Percentiles rank a stretch among this genome's conserved stretches.
These are phyloP conservation scores for Pseudocercospora macadamiae DNA, from an alignment of 2,329 filamentous ascomycete species.

Conservation along the genomic window DNA sequence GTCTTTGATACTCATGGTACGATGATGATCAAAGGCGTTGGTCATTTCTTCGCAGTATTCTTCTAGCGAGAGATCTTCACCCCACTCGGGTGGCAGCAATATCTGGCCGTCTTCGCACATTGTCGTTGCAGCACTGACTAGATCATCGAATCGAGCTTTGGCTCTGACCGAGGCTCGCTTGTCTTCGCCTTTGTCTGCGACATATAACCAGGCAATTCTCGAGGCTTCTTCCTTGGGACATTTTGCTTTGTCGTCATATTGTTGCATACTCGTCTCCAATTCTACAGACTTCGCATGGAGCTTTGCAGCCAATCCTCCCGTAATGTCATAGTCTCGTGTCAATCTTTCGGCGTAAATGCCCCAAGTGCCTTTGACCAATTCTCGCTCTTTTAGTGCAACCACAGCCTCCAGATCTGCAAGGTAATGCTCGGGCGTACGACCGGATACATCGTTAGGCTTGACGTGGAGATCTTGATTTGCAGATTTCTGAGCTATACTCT, in stretches of 20 bases:
- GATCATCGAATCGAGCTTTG: not conserved
- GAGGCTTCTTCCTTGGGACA: not conserved
- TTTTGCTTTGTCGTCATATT: not conserved
- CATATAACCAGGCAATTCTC: not conserved
- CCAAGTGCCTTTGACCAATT: not conserved
- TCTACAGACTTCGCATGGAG: not conserved
- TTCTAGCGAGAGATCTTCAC: not conserved
- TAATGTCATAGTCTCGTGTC: not conserved
- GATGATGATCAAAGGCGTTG: not conserved
- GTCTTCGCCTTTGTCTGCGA: not conserved
- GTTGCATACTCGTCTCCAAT: not conserved
- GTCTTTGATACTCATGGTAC: not conserved
- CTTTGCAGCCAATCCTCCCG: not conserved
- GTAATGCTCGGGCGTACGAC: not conserved
- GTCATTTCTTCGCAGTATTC: not conserved
- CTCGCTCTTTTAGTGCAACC: not conserved
- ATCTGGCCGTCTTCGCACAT: not conserved
- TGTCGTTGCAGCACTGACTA: not conserved
- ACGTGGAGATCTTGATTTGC: not conserved
- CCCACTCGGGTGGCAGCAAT: not conserved
- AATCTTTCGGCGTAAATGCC: not conserved
- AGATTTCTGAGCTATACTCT: not conserved
- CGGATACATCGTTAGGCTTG: not conserved
- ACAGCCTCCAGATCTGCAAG: not conserved
- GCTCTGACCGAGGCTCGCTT: not conserved